These are phyloP conservation scores for Ambrosia artemisiifolia DNA, from an alignment of 129 eudicot species.

Conservation along the genomic window DNA sequence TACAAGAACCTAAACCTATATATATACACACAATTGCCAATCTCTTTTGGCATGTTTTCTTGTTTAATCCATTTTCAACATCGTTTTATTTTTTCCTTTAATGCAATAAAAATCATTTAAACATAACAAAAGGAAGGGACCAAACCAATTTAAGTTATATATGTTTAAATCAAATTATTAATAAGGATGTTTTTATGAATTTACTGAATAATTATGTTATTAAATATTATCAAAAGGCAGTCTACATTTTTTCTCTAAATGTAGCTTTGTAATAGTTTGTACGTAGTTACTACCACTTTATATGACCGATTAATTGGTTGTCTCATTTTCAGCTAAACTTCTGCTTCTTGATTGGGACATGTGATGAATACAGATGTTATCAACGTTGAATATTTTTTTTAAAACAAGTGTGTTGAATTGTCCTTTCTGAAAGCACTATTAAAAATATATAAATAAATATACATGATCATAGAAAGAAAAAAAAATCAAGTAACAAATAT, in stretches of 20 bases:
- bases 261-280: background rate
- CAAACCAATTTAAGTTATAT: background rate
- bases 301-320: background rate
- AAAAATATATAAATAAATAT: no score
- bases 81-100: background rate
- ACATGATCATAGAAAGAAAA: no score
- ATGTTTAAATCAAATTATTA: no score
- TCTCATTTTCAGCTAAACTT: constrained; percentile 3
- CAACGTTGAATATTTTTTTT: background rate
- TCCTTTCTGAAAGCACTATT: background rate
- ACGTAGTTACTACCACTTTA: background rate
- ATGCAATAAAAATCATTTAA: background rate
- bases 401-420: background rate
- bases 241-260: background rate
- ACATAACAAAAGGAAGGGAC: background rate
- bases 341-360: background rate
- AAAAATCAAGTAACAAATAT: no score
- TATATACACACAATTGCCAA: no score
- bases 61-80: background rate
- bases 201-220: background rate
- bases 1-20: no score
- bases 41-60: no score
- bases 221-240: background rate
- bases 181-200: background rate
- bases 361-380: background rate